Evolutionary conservation across 495 filamentous ascomycete species (phyloP).

Genomic region (Ramalina intermedia): DNA sequence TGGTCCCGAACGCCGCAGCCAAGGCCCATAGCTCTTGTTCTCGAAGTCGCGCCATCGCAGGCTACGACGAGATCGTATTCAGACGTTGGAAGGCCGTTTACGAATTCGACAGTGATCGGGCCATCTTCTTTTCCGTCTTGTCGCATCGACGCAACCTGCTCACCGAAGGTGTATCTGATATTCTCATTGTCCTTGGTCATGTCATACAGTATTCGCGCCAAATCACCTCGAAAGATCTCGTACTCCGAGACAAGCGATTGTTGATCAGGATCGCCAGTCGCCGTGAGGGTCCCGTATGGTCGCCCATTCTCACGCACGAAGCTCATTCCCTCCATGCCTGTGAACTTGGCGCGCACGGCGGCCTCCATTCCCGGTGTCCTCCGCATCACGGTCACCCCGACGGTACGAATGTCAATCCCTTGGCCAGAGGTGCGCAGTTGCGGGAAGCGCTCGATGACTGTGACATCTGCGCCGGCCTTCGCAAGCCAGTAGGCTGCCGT

Average conservation of each 20-base stretch:
- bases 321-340: constrained; percentile 29
- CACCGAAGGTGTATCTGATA: constrained; percentile 29
- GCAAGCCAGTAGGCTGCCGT: constrained; percentile 37
- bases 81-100: constrained; percentile 20
- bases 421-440: constrained; percentile 32
- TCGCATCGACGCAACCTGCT: constrained; percentile 20
- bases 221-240: constrained; percentile 41
- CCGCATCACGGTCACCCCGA: constrained; percentile 33
- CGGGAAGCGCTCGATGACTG: constrained; percentile 36
- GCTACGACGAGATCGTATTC: constrained; percentile 35
- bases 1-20: constrained; percentile 26
- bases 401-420: constrained; percentile 36
- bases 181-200: constrained; percentile 25
- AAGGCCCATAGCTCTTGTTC: constrained; percentile 32
- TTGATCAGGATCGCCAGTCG: constrained; percentile 25
- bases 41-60: constrained; percentile 33
- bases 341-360: constrained; percentile 24
- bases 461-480: constrained; percentile 32
- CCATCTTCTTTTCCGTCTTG: constrained; percentile 9
- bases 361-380: constrained; percentile 34
- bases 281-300: constrained; percentile 24
- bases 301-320: constrained; percentile 26
- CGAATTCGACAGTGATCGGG: constrained; percentile 21
- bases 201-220: constrained; percentile 32
- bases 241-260: constrained; percentile 33